Percentiles rank a stretch among this genome's conserved stretches.
These are phyloP conservation scores for Ophiocordyceps unilateralis DNA, from an alignment of 2,329 filamentous ascomycete species.

Conservation along the genomic window DNA sequence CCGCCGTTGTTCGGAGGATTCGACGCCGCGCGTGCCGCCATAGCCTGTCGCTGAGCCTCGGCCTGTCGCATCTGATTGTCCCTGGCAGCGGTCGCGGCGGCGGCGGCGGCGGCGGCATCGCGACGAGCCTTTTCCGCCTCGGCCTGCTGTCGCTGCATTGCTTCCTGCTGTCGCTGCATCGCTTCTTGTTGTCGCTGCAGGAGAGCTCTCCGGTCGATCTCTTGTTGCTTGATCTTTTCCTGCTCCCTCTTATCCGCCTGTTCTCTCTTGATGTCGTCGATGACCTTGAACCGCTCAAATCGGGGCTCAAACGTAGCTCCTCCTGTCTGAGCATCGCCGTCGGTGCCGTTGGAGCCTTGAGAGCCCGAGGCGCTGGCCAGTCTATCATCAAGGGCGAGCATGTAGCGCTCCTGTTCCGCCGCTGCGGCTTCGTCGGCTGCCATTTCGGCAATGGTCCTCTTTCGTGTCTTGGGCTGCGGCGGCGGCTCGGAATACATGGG, in stretches of 20 bases:
- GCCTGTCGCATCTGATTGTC: slow-evolving; percentile 19
- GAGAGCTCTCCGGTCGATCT: slow-evolving; percentile 37
- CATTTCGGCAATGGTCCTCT: slow-evolving; percentile 87
- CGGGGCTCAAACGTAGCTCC: slow-evolving; percentile 63
- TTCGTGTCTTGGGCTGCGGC: slow-evolving; percentile 73
- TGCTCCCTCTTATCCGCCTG: slow-evolving; percentile 62
- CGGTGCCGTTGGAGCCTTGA: slow-evolving; percentile 26
- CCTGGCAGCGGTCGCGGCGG: slow-evolving; percentile 9
- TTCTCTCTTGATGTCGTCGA: slow-evolving; percentile 67
- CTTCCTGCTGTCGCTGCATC: slow-evolving; percentile 26
- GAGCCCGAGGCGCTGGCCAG: slow-evolving; percentile 38
- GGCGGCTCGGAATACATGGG: slow-evolving; percentile 61
- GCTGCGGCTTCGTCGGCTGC: slow-evolving; percentile 87
- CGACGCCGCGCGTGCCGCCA: slow-evolving; percentile 10
- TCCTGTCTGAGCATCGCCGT: slow-evolving; percentile 56
- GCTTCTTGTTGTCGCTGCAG: slow-evolving; percentile 24
- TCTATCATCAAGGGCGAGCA: slow-evolving; percentile 83
- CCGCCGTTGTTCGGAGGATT: slow-evolving; percentile 6
- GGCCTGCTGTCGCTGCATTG: slow-evolving; percentile 27
- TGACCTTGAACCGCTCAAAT: slow-evolving; percentile 82
- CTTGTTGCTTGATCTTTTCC: slow-evolving; percentile 52
- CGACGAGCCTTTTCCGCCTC: slow-evolving; percentile 23
- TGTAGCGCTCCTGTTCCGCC: slow-evolving; percentile 75
- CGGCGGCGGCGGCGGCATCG: slow-evolving; percentile 14
- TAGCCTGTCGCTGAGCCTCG: slow-evolving; percentile 17